These are phyloP conservation scores for Rhododendron ferrugineum DNA, from an alignment of 148 eudicot genomes.

Conservation along the genomic window DNA sequence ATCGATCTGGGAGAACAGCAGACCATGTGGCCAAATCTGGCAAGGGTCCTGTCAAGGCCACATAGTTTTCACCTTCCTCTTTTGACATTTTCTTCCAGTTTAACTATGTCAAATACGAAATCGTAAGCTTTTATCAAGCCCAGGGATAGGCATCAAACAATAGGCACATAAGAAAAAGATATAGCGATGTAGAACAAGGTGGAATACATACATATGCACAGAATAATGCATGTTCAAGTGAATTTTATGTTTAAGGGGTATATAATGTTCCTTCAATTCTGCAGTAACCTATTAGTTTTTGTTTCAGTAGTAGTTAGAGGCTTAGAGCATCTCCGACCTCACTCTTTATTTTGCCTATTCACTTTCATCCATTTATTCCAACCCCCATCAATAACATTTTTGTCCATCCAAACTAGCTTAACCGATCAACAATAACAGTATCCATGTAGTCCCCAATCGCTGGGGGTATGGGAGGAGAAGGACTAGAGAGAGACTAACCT, in stretches of 20 bases:
- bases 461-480: background rate
- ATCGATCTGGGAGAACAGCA: slow-evolving; percentile 43
- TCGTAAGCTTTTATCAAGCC: background rate
- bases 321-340: background rate
- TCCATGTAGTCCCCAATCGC: background rate
- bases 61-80: slow-evolving; percentile 48
- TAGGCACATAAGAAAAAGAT: background rate
- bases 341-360: background rate
- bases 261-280: background rate
- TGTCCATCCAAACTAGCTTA: background rate
- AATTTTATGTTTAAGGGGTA: background rate
- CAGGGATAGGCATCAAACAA: background rate
- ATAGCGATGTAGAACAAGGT: background rate
- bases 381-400: background rate
- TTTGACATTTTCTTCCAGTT: slow-evolving; percentile 71
- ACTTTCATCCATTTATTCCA: background rate
- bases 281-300: background rate
- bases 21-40: slow-evolving; percentile 65
- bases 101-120: slow-evolving; percentile 20
- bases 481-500: background rate
- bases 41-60: slow-evolving; percentile 76
- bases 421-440: background rate
- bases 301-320: background rate
- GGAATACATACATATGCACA: background rate
- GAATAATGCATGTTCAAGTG: background rate